Base-by-base conservation (phyloP, 2,329 filamentous ascomycete genomes). In the Colletotrichum echinochloae region DNA sequence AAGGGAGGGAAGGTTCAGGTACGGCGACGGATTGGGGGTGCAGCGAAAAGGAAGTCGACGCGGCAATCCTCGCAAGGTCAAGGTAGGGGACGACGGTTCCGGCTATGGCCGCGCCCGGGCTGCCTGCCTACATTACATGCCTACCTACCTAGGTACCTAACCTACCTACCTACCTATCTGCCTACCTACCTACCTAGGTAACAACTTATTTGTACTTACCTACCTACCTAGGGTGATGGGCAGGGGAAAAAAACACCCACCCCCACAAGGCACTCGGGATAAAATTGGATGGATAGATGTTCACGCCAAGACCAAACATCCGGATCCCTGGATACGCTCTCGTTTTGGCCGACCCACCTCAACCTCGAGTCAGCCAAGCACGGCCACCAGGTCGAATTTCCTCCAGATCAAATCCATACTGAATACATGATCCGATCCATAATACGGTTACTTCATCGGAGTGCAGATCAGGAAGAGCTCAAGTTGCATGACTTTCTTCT, bases 1-100 rank as follows among this genome's bases (percentile, higher is more conserved):
- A 35, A 44, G 49, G 61, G 28, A 59, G 51, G 37, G 48, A 48
- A 60, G 41, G 60, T 54, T 57, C 52, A 55, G 30, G 52, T 61
- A 61, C 51, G 51, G 20, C 23, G 39, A 46, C 41, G 46, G 30
- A 39, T 61, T 51, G n/a, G 59, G 56, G 56, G 12, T 59, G 56
- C 41, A 60, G 28, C 56, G 33, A 48, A 60, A 60, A 46, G 39
- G 41, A 60, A 57, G 39, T 18, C 18, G 26, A 23, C 26, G 55
- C 55, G 57, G 57, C 44, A 49, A 35, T 48, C 37, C 48, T 55
- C 44, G 44, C 51, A 64, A 64, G 44, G 33, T 28, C 18, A 46
- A 33, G 56, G 37, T 39, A 44, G 41, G 30, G 41, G 20, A 60
- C 16, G 35, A 46, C 37, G 46, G 18, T 20, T 56, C 66, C 66